These are phyloP conservation scores for Sugiyamaella boreocaroliniensis DNA, from an alignment of 805 yeast species.

Conservation along the genomic window DNA sequence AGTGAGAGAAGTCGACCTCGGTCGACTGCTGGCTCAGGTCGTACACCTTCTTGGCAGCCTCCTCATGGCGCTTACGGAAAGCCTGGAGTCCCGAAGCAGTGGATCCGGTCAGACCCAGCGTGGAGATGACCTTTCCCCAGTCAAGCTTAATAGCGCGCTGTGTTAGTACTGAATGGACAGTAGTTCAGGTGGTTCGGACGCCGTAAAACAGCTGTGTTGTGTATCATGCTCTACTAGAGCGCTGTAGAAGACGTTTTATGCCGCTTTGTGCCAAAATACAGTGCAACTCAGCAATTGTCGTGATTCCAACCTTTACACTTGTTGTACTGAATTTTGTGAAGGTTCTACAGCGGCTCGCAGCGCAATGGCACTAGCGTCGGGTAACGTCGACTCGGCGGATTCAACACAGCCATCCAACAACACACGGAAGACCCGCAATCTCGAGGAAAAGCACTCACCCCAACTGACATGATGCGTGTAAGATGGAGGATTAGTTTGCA, in stretches of 20 bases:
- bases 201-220: no score
- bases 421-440: neutral
- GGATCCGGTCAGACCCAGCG: conserved; percentile 86
- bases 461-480: neutral
- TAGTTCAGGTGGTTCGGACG: no score
- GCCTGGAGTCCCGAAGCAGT: conserved; percentile 84
- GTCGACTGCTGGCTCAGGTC: conserved; percentile 68
- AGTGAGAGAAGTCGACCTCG: conserved; percentile 72
- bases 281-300: no score
- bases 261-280: no score
- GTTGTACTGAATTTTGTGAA: no score
- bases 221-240: no score
- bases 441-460: neutral
- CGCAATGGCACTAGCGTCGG: no score
- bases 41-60: conserved; percentile 78
- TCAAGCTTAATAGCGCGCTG: conserved; percentile 68
- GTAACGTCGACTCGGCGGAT: no score
- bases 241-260: no score
- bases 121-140: conserved; percentile 86
- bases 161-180: neutral
- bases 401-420: no score
- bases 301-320: no score
- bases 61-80: conserved; percentile 98
- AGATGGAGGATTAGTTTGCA: neutral
- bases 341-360: no score